Evolutionary conservation across 2,329 filamentous ascomycete species (phyloP).

Genomic region (Domatiomyces globalis): DNA sequence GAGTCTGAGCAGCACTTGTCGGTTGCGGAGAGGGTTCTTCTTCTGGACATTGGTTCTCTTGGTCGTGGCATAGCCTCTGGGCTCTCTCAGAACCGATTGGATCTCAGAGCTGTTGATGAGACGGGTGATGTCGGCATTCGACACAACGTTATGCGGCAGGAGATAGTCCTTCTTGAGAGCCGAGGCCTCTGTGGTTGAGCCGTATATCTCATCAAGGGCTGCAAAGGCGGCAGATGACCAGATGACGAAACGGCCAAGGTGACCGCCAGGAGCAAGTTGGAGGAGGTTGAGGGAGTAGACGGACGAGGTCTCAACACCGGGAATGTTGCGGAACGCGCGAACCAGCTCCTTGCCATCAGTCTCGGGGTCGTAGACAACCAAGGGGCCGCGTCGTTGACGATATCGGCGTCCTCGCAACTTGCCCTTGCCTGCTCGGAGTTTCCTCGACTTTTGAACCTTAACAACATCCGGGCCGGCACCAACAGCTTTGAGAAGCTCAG

Average conservation of each 20-base stretch:
- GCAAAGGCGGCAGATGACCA: slow-evolving; percentile 85
- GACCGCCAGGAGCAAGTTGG: slow-evolving; percentile 95
- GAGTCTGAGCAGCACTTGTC: slow-evolving; percentile 94
- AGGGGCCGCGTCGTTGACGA: slow-evolving; percentile 93
- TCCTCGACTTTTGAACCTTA: slow-evolving; percentile 93
- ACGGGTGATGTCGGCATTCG: slow-evolving; percentile 88
- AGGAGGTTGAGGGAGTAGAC: slow-evolving; percentile 83
- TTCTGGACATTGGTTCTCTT: slow-evolving; percentile 90
- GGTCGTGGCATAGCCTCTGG: slow-evolving; percentile 77
- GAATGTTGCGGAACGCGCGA: slow-evolving; percentile 94
- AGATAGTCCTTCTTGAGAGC: slow-evolving; percentile 98
- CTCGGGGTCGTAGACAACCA: slow-evolving; percentile 94
- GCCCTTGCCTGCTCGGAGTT: slow-evolving; percentile 96
- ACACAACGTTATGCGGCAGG: slow-evolving; percentile 79
- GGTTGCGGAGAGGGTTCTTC: slow-evolving; percentile 99
- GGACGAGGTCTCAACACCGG: slow-evolving; percentile 89
- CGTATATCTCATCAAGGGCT: slow-evolving; percentile 92
- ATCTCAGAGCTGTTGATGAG: slow-evolving; percentile 21
- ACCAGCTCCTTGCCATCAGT: slow-evolving; percentile 89
- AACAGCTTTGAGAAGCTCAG: slow-evolving; percentile 75
- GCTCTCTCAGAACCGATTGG: slow-evolving; percentile 28
- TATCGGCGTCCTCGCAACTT: slow-evolving; percentile 94
- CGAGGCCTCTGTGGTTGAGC: slow-evolving; percentile 74
- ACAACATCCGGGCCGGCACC: slow-evolving; percentile 82
- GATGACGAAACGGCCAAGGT: slow-evolving; percentile 97